These are phyloP conservation scores for Tolypocladium sp. DNA, from an alignment of 2,329 filamentous ascomycete species.

Conservation along the genomic window DNA sequence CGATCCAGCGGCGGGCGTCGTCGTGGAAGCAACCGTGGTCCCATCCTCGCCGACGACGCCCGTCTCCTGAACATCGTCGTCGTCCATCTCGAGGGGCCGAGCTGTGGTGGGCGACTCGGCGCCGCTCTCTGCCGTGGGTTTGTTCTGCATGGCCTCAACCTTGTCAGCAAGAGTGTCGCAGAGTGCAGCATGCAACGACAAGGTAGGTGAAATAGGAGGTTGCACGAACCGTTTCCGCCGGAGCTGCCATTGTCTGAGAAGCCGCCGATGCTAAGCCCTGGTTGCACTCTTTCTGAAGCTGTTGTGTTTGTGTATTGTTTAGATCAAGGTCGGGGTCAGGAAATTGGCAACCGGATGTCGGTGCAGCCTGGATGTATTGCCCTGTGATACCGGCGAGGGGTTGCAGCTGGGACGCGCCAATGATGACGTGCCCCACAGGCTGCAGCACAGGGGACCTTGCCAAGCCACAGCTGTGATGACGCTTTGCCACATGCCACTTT, in stretches of 20 bases:
- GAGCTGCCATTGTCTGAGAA: slow-evolving; percentile 29
- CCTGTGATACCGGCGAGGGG: slow-evolving; percentile 1
- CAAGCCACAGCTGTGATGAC: slow-evolving; percentile 11
- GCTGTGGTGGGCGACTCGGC: slow-evolving; percentile 60
- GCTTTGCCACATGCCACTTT: background rate
- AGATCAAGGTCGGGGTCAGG: background rate
- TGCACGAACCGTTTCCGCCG: slow-evolving; percentile 32
- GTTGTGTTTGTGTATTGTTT: background rate
- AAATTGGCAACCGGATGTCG: background rate
- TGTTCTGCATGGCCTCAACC: slow-evolving; percentile 25
- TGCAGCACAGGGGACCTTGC: slow-evolving; percentile 1
- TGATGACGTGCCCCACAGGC: slow-evolving; percentile 29
- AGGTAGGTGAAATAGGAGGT: slow-evolving; percentile 2
- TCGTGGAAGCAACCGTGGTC: slow-evolving; percentile 15
- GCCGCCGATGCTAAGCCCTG: background rate
- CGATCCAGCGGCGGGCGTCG: slow-evolving; percentile 21
- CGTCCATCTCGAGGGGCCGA: slow-evolving; percentile 57
- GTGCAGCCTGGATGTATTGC: background rate
- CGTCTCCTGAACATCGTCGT: slow-evolving; percentile 59
- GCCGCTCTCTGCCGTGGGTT: slow-evolving; percentile 29
- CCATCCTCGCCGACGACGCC: slow-evolving; percentile 36
- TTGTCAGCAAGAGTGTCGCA: slow-evolving; percentile 11
- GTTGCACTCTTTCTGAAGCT: background rate
- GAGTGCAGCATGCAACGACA: slow-evolving; percentile 5
- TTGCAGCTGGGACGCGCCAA: slow-evolving; percentile 4